phyloP scores from a whole-genome alignment of 352 stramenopile species.

The Phytophthora sansomeana region DNA sequence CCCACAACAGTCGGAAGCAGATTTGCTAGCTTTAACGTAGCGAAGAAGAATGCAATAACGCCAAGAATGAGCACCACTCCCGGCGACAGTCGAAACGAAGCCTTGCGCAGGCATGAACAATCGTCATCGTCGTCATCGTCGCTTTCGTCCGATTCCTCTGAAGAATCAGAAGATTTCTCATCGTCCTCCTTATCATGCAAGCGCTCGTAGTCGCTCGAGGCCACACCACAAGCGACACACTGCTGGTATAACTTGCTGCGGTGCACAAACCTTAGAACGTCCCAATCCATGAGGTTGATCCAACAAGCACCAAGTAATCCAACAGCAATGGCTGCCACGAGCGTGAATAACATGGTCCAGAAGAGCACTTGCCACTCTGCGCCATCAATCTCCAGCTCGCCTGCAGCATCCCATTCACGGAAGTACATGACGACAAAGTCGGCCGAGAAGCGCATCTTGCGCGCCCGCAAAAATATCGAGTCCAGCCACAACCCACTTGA shows the following conservation, averaged over 20 bases:
- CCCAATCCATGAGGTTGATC: constrained; percentile 67
- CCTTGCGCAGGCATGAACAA: constrained; percentile 19
- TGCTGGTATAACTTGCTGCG: constrained; percentile 23
- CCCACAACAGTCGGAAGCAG: constrained; percentile 56
- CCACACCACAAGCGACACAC: constrained; percentile 14
- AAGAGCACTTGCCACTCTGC: constrained; percentile 50
- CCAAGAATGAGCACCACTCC: constrained; percentile 24
- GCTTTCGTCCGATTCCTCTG: constrained; percentile 26
- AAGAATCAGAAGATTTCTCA: constrained; percentile 18
- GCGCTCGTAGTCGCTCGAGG: constrained; percentile 20
- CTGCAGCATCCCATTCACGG: constrained; percentile 47
- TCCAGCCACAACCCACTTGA: constrained; percentile 38
- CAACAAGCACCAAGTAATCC: constrained; percentile 50
- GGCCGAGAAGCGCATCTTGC: constrained; percentile 60
- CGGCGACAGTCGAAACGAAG: constrained; percentile 34
- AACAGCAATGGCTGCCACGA: constrained; percentile 44
- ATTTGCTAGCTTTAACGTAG: constrained; percentile 42
- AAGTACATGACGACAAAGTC: constrained; percentile 60
- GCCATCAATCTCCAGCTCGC: constrained; percentile 54
- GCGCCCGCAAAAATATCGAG: constrained; percentile 59
- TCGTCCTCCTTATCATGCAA: constrained; percentile 32
- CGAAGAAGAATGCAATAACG: constrained; percentile 25
- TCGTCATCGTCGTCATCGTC: constrained; percentile 25
- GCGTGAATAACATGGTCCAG: constrained; percentile 42
- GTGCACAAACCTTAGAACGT: constrained; percentile 45